phyloP scores from a whole-genome alignment of 345 rosid genomes.

The Populus davidiana region DNA sequence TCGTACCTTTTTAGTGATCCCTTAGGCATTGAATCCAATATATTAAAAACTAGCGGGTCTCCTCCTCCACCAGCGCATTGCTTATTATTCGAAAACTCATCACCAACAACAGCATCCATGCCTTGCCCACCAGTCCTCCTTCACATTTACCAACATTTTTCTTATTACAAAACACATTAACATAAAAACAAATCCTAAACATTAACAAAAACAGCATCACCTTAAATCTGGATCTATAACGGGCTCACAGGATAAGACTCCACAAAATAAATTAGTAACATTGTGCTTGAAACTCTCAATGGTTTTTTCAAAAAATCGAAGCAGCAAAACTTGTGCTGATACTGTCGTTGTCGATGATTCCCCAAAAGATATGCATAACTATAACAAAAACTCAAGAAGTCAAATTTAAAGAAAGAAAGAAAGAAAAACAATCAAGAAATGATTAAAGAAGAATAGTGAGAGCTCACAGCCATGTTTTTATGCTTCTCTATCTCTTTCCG shows the following conservation, averaged over 20 bases:
- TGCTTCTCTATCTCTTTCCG: no score
- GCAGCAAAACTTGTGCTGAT: slow-evolving; percentile 19
- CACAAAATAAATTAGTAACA: slow-evolving; percentile 30
- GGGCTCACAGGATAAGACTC: slow-evolving; percentile 17
- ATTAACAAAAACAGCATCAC: neutral
- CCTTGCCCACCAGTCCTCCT: neutral
- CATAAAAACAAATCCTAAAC: no score
- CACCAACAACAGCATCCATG: neutral
- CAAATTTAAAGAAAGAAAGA: neutral
- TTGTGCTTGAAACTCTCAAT: slow-evolving; percentile 44
- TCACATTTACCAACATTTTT: no score
- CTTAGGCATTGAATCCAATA: slow-evolving; percentile 55
- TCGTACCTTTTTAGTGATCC: neutral
- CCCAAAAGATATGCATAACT: slow-evolving; percentile 45
- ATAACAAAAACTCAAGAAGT: slow-evolving; percentile 4
- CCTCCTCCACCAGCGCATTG: slow-evolving; percentile 35
- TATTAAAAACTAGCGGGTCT: slow-evolving; percentile 46
- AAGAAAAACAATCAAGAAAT: neutral
- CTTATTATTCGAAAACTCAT: slow-evolving; percentile 34
- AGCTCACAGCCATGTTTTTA: no score
- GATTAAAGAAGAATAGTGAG: neutral
- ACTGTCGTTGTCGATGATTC: slow-evolving; percentile 33
- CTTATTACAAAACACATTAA: no score
- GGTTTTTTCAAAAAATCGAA: slow-evolving; percentile 41
- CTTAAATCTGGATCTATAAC: slow-evolving; percentile 22